These are phyloP conservation scores for Solanum paucissectum DNA, from an alignment of 257 asterid species.

Conservation along the genomic window DNA sequence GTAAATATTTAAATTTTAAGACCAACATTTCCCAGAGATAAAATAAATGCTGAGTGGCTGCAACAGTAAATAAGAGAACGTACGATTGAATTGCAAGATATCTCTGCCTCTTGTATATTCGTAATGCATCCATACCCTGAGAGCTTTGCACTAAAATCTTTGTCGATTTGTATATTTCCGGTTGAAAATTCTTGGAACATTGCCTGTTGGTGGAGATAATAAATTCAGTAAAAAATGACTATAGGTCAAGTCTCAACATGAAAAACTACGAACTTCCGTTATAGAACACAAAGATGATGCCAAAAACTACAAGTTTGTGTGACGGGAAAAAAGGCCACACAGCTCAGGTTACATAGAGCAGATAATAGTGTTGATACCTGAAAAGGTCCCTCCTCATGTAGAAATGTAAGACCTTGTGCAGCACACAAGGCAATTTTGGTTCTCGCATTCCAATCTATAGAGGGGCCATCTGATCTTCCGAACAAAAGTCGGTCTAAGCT, in stretches of 20 bases:
- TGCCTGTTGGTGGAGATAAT: conserved; percentile 37
- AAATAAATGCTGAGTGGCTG: not conserved
- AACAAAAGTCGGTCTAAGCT: conserved; percentile 76
- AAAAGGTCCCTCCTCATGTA: conserved; percentile 96
- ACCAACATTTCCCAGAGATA: not conserved
- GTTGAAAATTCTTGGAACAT: conserved; percentile 95
- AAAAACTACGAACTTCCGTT: not conserved
- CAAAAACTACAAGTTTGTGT: not conserved
- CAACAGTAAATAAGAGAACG: conserved; percentile 9
- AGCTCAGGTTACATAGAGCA: not conserved
- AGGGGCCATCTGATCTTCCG: conserved; percentile 91
- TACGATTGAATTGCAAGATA: conserved; percentile 48
- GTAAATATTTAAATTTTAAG: not conserved
- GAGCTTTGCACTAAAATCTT: conserved; percentile 87
- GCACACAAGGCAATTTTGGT: conserved; percentile 86
- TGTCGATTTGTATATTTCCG: conserved; percentile 82
- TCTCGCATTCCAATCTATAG: conserved; percentile 90
- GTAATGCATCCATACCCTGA: conserved; percentile 91
- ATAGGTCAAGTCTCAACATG: not conserved
- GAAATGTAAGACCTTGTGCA: conserved; percentile 82
- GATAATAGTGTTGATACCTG: conserved; percentile 37
- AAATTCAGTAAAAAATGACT: not conserved
- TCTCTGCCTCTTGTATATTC: conserved; percentile 69
- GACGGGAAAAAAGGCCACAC: not conserved
- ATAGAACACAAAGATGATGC: not conserved